A percentile compares a stretch with the other conserved stretches of the same genome.
Evolutionary conservation across 805 yeast genomes (phyloP).

Genomic region (Pichia eremophila): DNA sequence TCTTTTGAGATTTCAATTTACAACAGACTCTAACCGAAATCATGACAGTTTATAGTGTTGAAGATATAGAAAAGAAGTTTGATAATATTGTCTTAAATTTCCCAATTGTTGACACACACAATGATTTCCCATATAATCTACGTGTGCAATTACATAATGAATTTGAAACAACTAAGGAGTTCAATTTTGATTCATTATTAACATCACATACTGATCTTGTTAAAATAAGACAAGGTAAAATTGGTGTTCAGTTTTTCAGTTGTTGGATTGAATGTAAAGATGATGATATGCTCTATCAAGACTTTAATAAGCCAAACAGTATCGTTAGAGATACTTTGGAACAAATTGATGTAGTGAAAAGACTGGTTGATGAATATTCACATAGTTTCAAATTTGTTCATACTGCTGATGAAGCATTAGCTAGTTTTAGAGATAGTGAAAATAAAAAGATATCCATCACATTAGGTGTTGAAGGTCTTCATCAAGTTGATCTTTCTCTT

Average conservation of each 20-base stretch:
- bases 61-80: constrained; percentile 12
- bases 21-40: too few relatives aligned
- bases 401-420: constrained; percentile 33
- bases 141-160: constrained; percentile 34
- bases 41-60: constrained; percentile 6
- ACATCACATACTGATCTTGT: constrained; percentile 37
- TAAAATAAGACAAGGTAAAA: constrained; percentile 32
- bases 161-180: constrained; percentile 17
- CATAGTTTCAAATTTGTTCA: constrained; percentile 31
- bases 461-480: constrained; percentile 48
- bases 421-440: constrained; percentile 20
- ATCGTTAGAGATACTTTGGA: constrained; percentile 46
- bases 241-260: constrained; percentile 44
- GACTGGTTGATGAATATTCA: constrained; percentile 35
- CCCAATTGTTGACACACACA: constrained; percentile 44
- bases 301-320: constrained; percentile 34
- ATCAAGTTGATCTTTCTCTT: constrained; percentile 40
- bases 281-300: constrained; percentile 31
- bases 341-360: constrained; percentile 41
- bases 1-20: too few relatives aligned
- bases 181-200: constrained; percentile 31
- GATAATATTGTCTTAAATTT: constrained; percentile 11
- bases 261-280: constrained; percentile 39
- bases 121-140: constrained; percentile 41
- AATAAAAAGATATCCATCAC: constrained; percentile 34